Base-by-base conservation (phyloP, 768 basidiomycete genomes). In the Holtermannia corniformis region DNA sequence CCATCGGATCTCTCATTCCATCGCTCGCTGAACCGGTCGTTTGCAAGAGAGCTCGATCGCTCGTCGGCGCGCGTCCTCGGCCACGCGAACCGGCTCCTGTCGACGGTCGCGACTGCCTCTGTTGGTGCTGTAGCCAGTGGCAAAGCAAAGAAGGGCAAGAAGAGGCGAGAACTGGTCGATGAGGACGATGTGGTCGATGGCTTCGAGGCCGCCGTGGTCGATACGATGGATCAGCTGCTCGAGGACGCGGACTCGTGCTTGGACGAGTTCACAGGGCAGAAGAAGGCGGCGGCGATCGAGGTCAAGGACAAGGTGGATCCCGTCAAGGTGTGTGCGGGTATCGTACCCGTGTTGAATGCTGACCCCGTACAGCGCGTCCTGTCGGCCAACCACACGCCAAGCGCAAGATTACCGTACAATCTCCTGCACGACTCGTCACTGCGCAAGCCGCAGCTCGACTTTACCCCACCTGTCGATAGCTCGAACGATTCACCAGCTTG, bases 1-100 rank as follows among this genome's bases (percentile, higher is more conserved):
- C 84, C 89, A 2, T 57, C 75, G 13, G 92, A 96, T 74, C 76
- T 97, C 52, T 73, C 77, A n/a, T 96, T 91, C 71, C 87, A 95
- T 72, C 84, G 87, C 21, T 86, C 91, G 1, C 80, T 97, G 57
- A 85, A 92, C 69, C 72, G 79, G 3, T 75, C 73, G 1, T 77
- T 95, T 50, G 84, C 83, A 1, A 75, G 76, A 50, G 80, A 82
- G 41, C 72, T 95, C 28, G 91, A 96, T 63, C 70, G 64, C 3
- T 79, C 86, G 51, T 84, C 86, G 0, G 72, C 77, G 14, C 77
- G 81, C 25, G 77, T 92, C 2, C 77, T 95, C 20, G 70, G 75
- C 5, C 62, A 90, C 20, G 80, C 84, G 1, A 84, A 85, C 65
- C 76, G 75, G 50, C 75, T 91, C 16, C 66, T 95, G 7, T 37